Base-by-base conservation (phyloP, 2,329 filamentous ascomycete genomes). In the Penicillium fuscoglaucum region DNA sequence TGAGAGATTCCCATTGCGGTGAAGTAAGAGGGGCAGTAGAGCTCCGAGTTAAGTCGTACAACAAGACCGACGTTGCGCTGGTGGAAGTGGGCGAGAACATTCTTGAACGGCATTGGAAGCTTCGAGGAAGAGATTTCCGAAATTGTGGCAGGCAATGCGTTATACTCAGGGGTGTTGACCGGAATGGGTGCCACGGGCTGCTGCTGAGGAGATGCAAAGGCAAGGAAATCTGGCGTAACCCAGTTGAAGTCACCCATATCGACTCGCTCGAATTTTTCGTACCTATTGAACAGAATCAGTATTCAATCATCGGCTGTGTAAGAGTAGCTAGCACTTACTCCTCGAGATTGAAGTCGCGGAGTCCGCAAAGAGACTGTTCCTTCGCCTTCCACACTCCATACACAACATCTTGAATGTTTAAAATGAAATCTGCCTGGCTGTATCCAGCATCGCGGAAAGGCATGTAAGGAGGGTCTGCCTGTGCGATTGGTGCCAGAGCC, bases 161-260 rank as follows among this genome's bases (percentile, higher is more conserved):
- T 83, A 76, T 88, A 96, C 63, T 88, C 80, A 15, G 92, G 88
- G 7, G 91, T 90, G 41, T 84, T 86, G 57, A 86, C 83, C 9
- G 87, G 83, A 57, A 96, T 87, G 62, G 89, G 87, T 56, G 86
- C 83, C 13, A 89, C 85, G 6, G 92, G 90, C 57, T 85, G 83
- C 69, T 93, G 88, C 76, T 98, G 92, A 12, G 95, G 95, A 21
- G 93, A 98, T 45, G 95, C 95, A 74, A 99, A 98, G 24, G 95
- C 95, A 52, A 99, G 84, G 79, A 99, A 99, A 71, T 93, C 83
- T 9, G 93, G 93, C 6, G 93, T 96, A 59, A 99, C 85, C 95
- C 95, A 99, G 84, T 99, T 99, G 88, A 99, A 99, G 79, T 99
- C 95, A 63, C 95, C 95, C 82, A 97, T 92, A 74, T 99, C 95